Evolutionary conservation across 441 rosid species (phyloP), one percentile per base, ranked within the genome.

Genomic region (Dalechampia spathulata): DNA sequence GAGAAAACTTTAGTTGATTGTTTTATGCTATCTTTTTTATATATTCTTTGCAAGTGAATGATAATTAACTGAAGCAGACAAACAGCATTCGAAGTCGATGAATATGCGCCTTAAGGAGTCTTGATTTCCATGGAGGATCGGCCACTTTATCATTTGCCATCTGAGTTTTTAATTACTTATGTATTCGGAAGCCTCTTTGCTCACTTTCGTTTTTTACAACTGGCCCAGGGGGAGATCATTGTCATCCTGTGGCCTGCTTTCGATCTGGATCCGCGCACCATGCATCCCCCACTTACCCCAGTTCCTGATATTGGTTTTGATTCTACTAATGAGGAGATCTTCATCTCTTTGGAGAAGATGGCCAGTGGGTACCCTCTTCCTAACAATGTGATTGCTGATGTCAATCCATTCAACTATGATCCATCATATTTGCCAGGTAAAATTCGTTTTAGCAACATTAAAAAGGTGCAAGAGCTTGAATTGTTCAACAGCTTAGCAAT

Each of bases 351-450:
- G 61, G 30, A 20, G 55, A 63, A 37, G 53, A 51, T 78, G 39
- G 52, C 2, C 6, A 3, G 4, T 11, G 86, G 79, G 52, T 62
- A 22, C 44, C 52, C 73, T 28, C 76, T 43, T 41, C 91, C 91
- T 0, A 11, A 32, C 34, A 79, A 84, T 64, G 86, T 84, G 36
- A 26, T 71, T 19, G 28, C 58, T 39, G 63, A 45, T 15, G 44
- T 62, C 28, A 72, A 76, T 70, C 84, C 86, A n/a, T 71, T 58
- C 65, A 0, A 0, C 45, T 14, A 14, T 28, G 10, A 2, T 15
- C 87, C 87, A 40, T 55, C 66, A 27, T 20, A 72, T 71, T 72
- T 84, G 36, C 78, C 75, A 0, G 64, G 87, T 79, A 60, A 67
- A 59, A n/a, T 4, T 42, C 34, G 2, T 57, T 43, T 49, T 23